Base-by-base conservation (phyloP, 1,284 basidiomycete genomes). In the Tausonia pullulans region DNA sequence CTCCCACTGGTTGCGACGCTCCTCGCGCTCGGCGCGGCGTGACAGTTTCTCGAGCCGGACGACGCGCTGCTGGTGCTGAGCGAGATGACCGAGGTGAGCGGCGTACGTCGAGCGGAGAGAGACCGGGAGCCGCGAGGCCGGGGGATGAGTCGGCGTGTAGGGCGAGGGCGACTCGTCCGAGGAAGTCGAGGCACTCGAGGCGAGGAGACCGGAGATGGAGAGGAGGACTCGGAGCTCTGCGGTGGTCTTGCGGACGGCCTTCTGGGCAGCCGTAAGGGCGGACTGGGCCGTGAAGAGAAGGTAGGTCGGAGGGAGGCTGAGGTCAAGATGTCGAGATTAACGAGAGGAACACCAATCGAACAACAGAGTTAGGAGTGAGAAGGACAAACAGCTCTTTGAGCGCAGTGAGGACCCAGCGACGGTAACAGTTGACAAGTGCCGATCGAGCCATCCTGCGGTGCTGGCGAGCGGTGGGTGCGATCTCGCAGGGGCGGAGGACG, bases 371-470 rank as follows among this genome's bases (percentile, higher is more conserved):
- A 44, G 39, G 9, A 45, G 48, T 4, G 45, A n/a, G 7, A 14
- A 13, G 8, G 5, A 60, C 59, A 2, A 14, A 60, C 59, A 60
- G 49, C n/a, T 49, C 41, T 40, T 52, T 52, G 10, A 60, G 50
- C 3, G 43, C 59, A 14, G 48, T 39, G 52, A 62, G 72, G 43
- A 90, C 82, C 71, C 84, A 81, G 27, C 81, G 81, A 16, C 88
- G 81, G 73, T 85, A 90, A 3, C 84, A 80, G 71, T 92, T 87
- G 13, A 90, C 82, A 10, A 92, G 80, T 3, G 81, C 77, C 8
- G 87, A 86, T 46, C 88, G 85, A 3, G 88, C 88, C 65, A 82
- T 81, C 60, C 81, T 79, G 44, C 87, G 83, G 64, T 88, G 81
- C 49, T 88, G 61, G 78, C 79, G 60, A 70, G 75, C 86, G 82